Percentiles rank a stretch among this genome's conserved stretches.
These are phyloP conservation scores for Suhomyces xylopsoci DNA, from an alignment of 805 yeast genomes.

Conservation along the genomic window DNA sequence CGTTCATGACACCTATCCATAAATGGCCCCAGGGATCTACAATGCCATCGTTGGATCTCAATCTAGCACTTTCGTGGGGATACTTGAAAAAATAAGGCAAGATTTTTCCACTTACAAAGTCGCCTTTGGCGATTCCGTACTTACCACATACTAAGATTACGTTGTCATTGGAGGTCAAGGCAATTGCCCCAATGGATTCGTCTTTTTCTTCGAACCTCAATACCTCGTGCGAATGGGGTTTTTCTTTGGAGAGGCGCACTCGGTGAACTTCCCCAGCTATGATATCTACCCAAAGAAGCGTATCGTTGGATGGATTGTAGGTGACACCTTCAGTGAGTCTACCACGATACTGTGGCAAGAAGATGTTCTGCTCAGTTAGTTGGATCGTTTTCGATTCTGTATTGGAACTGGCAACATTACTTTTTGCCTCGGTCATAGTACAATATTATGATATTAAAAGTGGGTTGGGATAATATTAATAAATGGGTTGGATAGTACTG, in stretches of 20 bases:
- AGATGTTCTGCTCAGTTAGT: constrained; percentile 9
- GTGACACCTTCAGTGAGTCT: constrained; percentile 66
- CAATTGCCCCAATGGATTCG: constrained; percentile 67
- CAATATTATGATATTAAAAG: neutral
- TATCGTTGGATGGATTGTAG: constrained; percentile 53
- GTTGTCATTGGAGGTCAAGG: constrained; percentile 52
- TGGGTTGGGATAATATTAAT: too few species aligned
- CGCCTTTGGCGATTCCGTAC: constrained; percentile 59
- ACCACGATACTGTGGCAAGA: constrained; percentile 32
- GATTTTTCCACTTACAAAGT: constrained; percentile 36
- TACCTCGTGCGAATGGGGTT: constrained; percentile 31
- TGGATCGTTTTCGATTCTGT: neutral
- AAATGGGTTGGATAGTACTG: neutral
- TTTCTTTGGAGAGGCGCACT: constrained; percentile 17
- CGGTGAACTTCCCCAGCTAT: constrained; percentile 40
- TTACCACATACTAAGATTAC: constrained; percentile 59
- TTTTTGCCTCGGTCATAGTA: neutral
- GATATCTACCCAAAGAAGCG: constrained; percentile 51
- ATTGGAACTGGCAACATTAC: neutral
- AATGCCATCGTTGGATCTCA: constrained; percentile 75
- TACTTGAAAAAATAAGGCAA: constrained; percentile 40
- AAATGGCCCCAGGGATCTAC: constrained; percentile 74
- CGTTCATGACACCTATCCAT: constrained; percentile 79
- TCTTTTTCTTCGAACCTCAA: constrained; percentile 34
- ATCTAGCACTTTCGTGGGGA: constrained; percentile 22